Evolutionary conservation across 2,329 filamentous ascomycete species (phyloP).

Genomic region (Eurotiales sp.): DNA sequence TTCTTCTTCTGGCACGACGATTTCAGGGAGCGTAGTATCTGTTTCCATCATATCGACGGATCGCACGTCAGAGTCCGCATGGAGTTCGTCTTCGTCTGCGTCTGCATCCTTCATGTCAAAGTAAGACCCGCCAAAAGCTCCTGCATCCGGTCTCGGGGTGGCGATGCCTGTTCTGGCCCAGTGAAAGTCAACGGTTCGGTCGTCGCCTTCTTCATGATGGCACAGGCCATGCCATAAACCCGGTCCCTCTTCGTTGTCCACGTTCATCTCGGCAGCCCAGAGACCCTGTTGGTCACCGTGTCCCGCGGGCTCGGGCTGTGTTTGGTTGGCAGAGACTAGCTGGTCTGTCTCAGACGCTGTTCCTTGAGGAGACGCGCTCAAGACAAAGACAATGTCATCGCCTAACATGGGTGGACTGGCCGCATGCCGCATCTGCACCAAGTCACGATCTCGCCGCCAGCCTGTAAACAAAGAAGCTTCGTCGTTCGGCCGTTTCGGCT

Average conservation of each 20-base stretch:
- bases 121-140: slow-evolving; percentile 6
- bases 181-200: slow-evolving; percentile 14
- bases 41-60: not conserved
- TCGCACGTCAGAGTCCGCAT: slow-evolving; percentile 1
- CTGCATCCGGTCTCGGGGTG: slow-evolving; percentile 23
- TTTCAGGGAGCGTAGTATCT: not conserved
- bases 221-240: slow-evolving; percentile 44
- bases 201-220: slow-evolving; percentile 21
- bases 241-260: slow-evolving; percentile 32
- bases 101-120: slow-evolving; percentile 17
- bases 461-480: slow-evolving; percentile 14
- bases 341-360: slow-evolving; percentile 81
- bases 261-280: slow-evolving; percentile 70
- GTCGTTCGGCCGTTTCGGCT: slow-evolving; percentile 17
- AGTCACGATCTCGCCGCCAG: slow-evolving; percentile 22
- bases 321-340: slow-evolving; percentile 38
- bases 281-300: slow-evolving; percentile 58
- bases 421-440: slow-evolving; percentile 56
- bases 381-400: slow-evolving; percentile 72
- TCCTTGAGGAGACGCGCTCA: slow-evolving; percentile 75
- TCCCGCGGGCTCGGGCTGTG: slow-evolving; percentile 47
- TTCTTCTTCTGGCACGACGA: slow-evolving; percentile 42
- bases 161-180: slow-evolving; percentile 21
- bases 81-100: slow-evolving; percentile 19
- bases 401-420: slow-evolving; percentile 84